Evolutionary conservation across 106 monocot genomes (phyloP).

Genomic region (Amphibolis antarctica): DNA sequence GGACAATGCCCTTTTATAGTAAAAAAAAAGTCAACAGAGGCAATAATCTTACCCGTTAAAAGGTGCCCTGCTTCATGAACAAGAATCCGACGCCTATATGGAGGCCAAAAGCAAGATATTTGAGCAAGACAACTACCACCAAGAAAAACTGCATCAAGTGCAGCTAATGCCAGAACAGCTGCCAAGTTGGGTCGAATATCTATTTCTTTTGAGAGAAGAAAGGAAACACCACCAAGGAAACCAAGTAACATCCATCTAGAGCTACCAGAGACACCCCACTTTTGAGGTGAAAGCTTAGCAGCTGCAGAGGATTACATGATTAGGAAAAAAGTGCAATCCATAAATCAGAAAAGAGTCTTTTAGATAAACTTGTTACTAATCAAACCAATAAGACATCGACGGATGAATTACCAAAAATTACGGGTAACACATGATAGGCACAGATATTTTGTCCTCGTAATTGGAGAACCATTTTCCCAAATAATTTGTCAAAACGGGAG

Average conservation of each 20-base stretch:
- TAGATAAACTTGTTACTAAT: no score
- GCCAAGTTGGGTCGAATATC: slow-evolving; percentile 84
- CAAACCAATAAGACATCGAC: no score
- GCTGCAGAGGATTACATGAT: slow-evolving; percentile 27
- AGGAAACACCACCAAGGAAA: slow-evolving; percentile 60
- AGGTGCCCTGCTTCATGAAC: slow-evolving; percentile 99
- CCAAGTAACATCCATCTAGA: slow-evolving; percentile 44
- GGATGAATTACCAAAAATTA: no score
- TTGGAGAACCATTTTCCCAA: background rate
- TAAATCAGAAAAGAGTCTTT: background rate
- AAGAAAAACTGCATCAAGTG: slow-evolving; percentile 74
- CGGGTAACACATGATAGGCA: no score
- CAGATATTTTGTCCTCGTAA: background rate
- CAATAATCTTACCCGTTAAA: slow-evolving; percentile 41
- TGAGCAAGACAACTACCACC: slow-evolving; percentile 90
- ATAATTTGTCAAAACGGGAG: background rate
- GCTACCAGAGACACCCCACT: slow-evolving; percentile 79
- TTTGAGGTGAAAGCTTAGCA: slow-evolving; percentile 81
- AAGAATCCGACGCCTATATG: slow-evolving; percentile 67
- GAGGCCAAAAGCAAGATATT: slow-evolving; percentile 83
- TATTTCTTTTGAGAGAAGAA: slow-evolving; percentile 69
- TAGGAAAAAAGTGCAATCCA: background rate
- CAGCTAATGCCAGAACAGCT: slow-evolving; percentile 48
- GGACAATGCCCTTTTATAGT: background rate
- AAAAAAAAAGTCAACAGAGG: background rate